Base-by-base conservation (phyloP, 2,329 filamentous ascomycete genomes). In the Diaporthe eres region DNA sequence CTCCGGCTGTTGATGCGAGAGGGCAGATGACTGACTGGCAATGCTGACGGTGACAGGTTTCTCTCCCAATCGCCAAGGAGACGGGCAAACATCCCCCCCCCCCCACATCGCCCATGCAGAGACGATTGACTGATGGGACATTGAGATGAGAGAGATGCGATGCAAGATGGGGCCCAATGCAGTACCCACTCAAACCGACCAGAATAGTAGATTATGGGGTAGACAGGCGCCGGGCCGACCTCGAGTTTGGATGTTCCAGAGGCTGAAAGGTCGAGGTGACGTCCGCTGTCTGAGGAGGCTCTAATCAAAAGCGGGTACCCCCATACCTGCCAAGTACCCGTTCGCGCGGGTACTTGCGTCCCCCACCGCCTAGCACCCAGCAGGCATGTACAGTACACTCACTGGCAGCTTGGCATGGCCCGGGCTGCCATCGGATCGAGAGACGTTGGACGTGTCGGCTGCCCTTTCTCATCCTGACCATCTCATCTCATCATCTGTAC, bases 261-360 rank as follows among this genome's bases (percentile, higher is more conserved):
- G 58, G 22, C 19, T 25, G 37, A 22, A 61, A 49, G 61, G 25
- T 22, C 28, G 34, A 65, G 39, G 47, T 53, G 47, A 68, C 65
- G 65, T 68, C 65, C 65, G 31, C 6, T 68, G 65, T 55, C 65
- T 55, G 65, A 68, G 47, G 65, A 68, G 65, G 65, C 65, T 68
- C 65, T 68, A 68, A 68, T 68, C 65, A 53, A 68, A 53, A 68
- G 47, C 65, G 63, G 63, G 63, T 53, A 49, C 44, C 47, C 44
- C 44, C 31, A 7, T 31, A 39, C 44, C 37, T 39, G 34, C 34
- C 10, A 37, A 37, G 34, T 37, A 39, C 37, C 63, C 25, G 63
- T 68, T 17, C 63, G 22, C 28, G 31, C 19, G 7, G 31, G 44
- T 37, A 47, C 61, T 4, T 65, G 25, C 10, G 34, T 12, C 61